Base-by-base conservation (phyloP, 352 stramenopile species). In the Phytophthora pistaciae region DNA sequence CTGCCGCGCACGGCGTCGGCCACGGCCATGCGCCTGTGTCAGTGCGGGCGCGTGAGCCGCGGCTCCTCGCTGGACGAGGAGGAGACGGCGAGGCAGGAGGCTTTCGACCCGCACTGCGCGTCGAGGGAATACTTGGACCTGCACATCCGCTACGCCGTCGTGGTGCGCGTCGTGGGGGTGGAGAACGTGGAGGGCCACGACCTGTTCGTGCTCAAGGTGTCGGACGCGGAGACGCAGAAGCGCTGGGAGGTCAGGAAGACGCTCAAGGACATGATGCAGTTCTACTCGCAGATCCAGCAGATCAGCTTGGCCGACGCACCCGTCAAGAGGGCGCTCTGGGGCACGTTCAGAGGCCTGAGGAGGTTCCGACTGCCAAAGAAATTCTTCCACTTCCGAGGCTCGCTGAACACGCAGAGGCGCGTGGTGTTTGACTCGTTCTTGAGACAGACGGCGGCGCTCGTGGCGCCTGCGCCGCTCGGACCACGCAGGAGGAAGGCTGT, bases 351-450 rank as follows among this genome's bases (percentile, higher is more conserved):
- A 29, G 62, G 70, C 3, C 56, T 92, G 25, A 71, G 79, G 46
- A 79, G 77, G 16, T 88, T 84, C 57, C 70, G 82, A 6, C 66
- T 92, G 42, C 83, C 84, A 9, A 90, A 83, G 60, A 84, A 80
- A 29, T 66, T 88, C 33, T 80, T 92, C 56, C 72, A 83, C 58
- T 89, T 81, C 20, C 74, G 81, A 62, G 83, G 77, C 29, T 79
- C 81, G 11, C 64, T 91, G 20, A 83, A 78, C 38, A 74, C 84
- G 11, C 84, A 92, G 74, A 78, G 83, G 21, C 78, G 80, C 46
- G 79, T 88, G 3, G 76, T 90, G n/a, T 91, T 90, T 56, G 84
- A 92, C 67, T 91, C 85, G 68, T 88, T 91, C 31, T 71, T 92
- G 55, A 75, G 83, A 10, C 85, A 92, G 53, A 91, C 83, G 11